These are phyloP conservation scores for Trametes cinnabarina DNA, from an alignment of 768 basidiomycete genomes.

Conservation along the genomic window DNA sequence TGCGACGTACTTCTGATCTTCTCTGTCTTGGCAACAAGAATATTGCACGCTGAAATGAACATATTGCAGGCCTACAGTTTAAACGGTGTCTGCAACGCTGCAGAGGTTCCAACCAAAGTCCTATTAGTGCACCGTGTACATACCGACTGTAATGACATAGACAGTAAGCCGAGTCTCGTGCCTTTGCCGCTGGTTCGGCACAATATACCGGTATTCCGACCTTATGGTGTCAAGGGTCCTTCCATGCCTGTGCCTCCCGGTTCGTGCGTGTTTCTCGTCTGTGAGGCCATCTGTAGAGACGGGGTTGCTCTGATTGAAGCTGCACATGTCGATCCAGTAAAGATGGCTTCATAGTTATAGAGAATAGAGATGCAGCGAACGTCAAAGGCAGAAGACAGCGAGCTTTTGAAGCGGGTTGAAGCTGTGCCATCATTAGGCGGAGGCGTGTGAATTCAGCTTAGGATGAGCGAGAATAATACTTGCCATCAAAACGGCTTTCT, in stretches of 20 bases:
- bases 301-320: neutral
- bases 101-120: neutral
- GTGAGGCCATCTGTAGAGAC: neutral
- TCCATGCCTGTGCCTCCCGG: neutral
- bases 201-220: neutral
- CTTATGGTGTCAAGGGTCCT: neutral
- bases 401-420: neutral
- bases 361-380: neutral
- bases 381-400: neutral
- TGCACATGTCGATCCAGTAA: too few species aligned
- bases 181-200: neutral
- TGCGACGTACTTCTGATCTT: too few species aligned
- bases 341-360: too few species aligned
- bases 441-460: slow-evolving; percentile 2
- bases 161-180: neutral
- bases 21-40: too few species aligned
- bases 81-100: too few species aligned
- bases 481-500: slow-evolving; percentile 1
- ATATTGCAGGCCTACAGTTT: too few species aligned
- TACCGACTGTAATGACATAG: too few species aligned
- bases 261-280: neutral
- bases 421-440: neutral
- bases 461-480: slow-evolving; percentile 6
- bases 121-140: too few species aligned
- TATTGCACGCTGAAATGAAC: too few species aligned